Evolutionary conservation across 441 rosid species (phyloP).

Genomic region (Aleurites moluccanus): DNA sequence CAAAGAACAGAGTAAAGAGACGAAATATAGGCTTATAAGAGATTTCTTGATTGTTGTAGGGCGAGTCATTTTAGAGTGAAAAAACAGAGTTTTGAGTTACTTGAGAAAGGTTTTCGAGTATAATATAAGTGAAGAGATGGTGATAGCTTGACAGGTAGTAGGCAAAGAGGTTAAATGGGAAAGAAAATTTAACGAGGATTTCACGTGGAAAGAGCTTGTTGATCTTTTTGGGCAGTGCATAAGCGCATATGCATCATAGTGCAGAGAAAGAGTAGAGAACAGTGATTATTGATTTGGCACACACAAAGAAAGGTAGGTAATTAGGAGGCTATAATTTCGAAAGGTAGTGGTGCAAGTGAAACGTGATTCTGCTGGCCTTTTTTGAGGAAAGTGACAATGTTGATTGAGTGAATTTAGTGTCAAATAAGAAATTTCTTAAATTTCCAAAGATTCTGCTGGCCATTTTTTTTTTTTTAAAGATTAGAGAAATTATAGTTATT

Average conservation of each 20-base stretch:
- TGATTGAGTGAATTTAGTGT: not conserved
- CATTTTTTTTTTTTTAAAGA: too few relatives aligned
- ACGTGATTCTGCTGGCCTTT: slow-evolving; percentile 17
- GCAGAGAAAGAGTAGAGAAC: not conserved
- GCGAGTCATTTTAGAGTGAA: slow-evolving; percentile 3
- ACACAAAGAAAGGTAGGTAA: too few relatives aligned
- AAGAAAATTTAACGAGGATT: slow-evolving; percentile 1
- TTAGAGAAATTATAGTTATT: too few relatives aligned
- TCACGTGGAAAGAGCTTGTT: slow-evolving; percentile 28
- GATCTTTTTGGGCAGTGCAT: not conserved
- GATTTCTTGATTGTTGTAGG: not conserved
- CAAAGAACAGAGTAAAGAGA: slow-evolving; percentile 15
- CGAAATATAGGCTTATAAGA: slow-evolving; percentile 12
- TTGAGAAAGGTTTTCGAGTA: not conserved
- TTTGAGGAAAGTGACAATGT: not conserved
- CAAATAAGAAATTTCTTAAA: not conserved
- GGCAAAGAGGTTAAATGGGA: not conserved
- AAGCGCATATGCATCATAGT: not conserved
- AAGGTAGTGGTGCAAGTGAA: slow-evolving; percentile 2
- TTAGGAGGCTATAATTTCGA: slow-evolving; percentile 4
- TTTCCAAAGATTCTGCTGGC: too few relatives aligned
- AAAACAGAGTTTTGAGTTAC: not conserved
- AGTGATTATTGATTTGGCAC: not conserved
- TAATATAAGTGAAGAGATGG: slow-evolving; percentile 6
- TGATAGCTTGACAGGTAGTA: not conserved